phyloP scores from a whole-genome alignment of 257 asterid genomes.

The Salvia hispanica region DNA sequence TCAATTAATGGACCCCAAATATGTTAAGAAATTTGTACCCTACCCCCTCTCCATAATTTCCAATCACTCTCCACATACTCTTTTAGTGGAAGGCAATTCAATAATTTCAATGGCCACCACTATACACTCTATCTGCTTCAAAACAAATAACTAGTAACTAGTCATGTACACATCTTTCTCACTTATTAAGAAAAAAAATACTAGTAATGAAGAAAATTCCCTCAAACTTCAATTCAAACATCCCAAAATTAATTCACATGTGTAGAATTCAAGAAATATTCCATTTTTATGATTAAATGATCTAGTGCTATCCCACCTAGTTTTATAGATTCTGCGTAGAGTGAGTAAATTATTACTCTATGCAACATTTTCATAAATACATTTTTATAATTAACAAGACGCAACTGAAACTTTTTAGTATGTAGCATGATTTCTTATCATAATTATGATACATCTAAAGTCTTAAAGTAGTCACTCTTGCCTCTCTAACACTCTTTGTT shows the following conservation, averaged over 20 bases:
- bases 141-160: slow-evolving; percentile 16
- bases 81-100: slow-evolving; percentile 33
- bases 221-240: background rate
- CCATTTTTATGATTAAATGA: background rate
- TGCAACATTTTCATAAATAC: background rate
- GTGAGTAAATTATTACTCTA: background rate
- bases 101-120: slow-evolving; percentile 37
- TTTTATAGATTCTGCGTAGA: background rate
- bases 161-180: slow-evolving; percentile 1
- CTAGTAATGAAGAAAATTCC: background rate
- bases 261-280: slow-evolving; percentile 14
- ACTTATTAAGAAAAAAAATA: background rate
- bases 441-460: no score
- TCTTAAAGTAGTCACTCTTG: background rate
- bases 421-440: no score
- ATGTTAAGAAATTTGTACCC: slow-evolving; percentile 35
- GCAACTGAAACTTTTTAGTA: no score
- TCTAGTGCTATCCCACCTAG: background rate
- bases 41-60: slow-evolving; percentile 36
- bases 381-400: background rate
- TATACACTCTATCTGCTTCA: slow-evolving; percentile 24
- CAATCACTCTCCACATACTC: slow-evolving; percentile 34
- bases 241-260: background rate
- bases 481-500: background rate
- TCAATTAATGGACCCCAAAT: slow-evolving; percentile 34